Conservation (phyloP, 495 filamentous ascomycete genomes). For the Penicillium steckii region DNA sequence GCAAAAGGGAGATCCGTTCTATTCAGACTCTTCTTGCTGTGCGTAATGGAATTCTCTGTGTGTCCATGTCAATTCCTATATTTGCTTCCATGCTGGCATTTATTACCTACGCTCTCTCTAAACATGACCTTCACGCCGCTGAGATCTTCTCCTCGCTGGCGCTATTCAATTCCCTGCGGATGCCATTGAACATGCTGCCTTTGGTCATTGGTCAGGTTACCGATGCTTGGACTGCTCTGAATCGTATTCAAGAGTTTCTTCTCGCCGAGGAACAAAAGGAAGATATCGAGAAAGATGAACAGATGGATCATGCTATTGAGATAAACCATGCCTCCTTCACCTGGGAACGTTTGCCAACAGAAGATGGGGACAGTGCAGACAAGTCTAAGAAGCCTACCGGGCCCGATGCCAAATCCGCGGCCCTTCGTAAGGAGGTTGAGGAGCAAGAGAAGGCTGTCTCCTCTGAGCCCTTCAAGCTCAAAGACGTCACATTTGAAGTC, state of each 20-base stretch:
- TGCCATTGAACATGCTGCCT: conserved; percentile 86
- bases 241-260: conserved; percentile 84
- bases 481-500: conserved; percentile 69
- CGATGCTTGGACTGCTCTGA: conserved; percentile 82
- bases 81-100: conserved; percentile 95
- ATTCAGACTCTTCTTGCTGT: conserved; percentile 80
- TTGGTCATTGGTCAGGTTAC: conserved; percentile 84
- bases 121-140: conserved; percentile 68
- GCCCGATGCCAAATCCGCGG: conserved; percentile 23
- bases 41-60: conserved; percentile 79
- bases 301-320: conserved; percentile 66
- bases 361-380: conserved; percentile 50
- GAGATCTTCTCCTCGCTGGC: conserved; percentile 89
- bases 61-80: conserved; percentile 75
- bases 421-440: conserved; percentile 25
- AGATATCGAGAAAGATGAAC: conserved; percentile 60
- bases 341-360: conserved; percentile 78
- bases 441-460: conserved; percentile 40
- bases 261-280: conserved; percentile 82
- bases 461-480: conserved; percentile 78
- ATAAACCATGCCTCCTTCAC: conserved; percentile 79
- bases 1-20: conserved; percentile 68
- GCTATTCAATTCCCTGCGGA: conserved; percentile 84
- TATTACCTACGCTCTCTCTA: conserved; percentile 82
- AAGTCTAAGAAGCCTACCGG: conserved; percentile 37